Percentiles rank a stretch among this genome's conserved stretches.
These are phyloP conservation scores for Phytophthora tentaculata DNA, from an alignment of 352 stramenopile species.

Conservation along the genomic window DNA sequence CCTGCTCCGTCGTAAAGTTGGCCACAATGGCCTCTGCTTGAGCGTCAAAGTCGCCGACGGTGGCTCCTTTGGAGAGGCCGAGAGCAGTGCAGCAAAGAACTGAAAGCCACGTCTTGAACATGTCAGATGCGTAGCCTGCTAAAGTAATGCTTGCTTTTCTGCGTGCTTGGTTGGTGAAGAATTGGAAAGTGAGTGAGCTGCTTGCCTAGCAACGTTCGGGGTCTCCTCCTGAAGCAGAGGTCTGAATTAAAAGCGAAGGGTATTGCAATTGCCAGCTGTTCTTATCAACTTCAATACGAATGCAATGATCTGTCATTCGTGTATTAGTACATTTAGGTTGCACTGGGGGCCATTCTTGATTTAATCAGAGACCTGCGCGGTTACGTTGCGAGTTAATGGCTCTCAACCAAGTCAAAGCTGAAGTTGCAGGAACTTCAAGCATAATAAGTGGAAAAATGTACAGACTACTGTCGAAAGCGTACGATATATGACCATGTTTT, in stretches of 20 bases:
- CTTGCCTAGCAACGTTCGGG: too few relatives aligned
- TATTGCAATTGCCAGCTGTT: not conserved
- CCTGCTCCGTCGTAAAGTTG: conserved; percentile 4
- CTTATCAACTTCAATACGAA: not conserved
- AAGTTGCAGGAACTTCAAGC: not conserved
- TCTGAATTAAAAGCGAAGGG: not conserved
- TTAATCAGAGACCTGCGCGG: not conserved
- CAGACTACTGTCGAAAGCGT: not conserved
- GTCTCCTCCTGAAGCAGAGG: too few relatives aligned
- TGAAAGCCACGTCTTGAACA: conserved; percentile 5
- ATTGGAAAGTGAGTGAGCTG: not conserved
- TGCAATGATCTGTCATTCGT: not conserved
- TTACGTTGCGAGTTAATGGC: not conserved
- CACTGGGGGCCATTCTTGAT: not conserved
- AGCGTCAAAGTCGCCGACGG: not conserved
- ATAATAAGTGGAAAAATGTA: not conserved
- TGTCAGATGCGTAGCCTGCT: too few relatives aligned
- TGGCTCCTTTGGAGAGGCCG: not conserved
- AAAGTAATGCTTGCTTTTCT: not conserved
- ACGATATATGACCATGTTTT: not conserved
- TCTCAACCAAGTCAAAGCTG: not conserved
- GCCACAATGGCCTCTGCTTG: not conserved
- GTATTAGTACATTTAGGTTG: not conserved
- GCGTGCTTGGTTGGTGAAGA: not conserved
- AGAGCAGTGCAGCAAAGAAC: not conserved